Evolutionary conservation across 352 stramenopile genomes (phyloP).

Genomic region (Globisporangium sylvaticum): DNA sequence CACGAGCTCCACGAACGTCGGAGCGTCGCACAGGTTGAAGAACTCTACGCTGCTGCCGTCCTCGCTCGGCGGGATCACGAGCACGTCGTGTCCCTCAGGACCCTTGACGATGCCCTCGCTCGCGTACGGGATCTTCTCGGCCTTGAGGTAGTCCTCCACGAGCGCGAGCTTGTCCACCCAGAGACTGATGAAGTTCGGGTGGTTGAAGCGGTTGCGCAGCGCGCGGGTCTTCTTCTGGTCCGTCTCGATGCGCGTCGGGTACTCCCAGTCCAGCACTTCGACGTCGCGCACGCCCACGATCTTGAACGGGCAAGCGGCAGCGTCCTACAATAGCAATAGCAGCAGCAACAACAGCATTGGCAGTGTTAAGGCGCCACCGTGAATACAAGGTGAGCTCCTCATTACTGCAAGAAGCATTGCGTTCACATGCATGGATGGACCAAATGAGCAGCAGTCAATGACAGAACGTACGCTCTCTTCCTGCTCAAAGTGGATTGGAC

Average conservation of each 20-base stretch:
- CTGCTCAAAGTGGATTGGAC: constrained; percentile 71
- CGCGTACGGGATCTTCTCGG: constrained; percentile 53
- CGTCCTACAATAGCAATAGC: constrained; percentile 24
- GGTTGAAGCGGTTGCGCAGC: constrained; percentile 70
- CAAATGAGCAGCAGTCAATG: background rate
- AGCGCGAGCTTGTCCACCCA: constrained; percentile 74
- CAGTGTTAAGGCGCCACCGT: background rate
- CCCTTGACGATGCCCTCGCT: constrained; percentile 56
- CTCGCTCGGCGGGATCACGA: constrained; percentile 64
- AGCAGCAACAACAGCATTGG: background rate
- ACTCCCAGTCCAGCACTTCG: constrained; percentile 74
- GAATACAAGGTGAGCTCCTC: background rate
- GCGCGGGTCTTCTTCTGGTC: constrained; percentile 55
- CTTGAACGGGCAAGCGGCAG: constrained; percentile 48
- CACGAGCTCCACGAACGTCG: constrained; percentile 78
- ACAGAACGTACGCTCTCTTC: constrained; percentile 47
- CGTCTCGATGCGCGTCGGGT: constrained; percentile 60
- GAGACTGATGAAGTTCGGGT: constrained; percentile 83
- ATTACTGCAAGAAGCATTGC: background rate
- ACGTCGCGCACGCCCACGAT: constrained; percentile 80
- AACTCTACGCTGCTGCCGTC: constrained; percentile 52
- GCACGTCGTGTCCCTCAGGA: constrained; percentile 59
- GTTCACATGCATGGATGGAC: background rate
- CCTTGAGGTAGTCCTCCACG: constrained; percentile 62
- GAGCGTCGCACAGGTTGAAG: constrained; percentile 82